Percentiles rank a stretch among this genome's conserved stretches.
Conservation (phyloP, 768 basidiomycete genomes). For the Boletus rubropictus region DNA sequence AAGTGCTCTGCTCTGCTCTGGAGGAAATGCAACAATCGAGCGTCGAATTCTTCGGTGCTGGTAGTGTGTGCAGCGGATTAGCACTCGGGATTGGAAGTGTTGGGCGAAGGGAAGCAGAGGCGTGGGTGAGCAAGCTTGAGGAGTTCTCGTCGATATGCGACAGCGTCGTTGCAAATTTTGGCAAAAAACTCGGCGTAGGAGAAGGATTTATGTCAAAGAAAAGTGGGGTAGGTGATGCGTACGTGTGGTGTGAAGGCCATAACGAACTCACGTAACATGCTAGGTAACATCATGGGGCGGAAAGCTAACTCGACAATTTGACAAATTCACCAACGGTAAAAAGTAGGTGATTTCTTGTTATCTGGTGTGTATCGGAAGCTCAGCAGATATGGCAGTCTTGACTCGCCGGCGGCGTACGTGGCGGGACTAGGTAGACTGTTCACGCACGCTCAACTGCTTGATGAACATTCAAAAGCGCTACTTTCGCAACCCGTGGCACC, state of each 20-base stretch:
- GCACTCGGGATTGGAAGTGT: slow-evolving; percentile 72
- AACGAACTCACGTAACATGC: slow-evolving; percentile 8
- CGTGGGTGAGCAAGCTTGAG: slow-evolving; percentile 72
- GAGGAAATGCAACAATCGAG: slow-evolving; percentile 73
- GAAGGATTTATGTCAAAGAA: slow-evolving; percentile 85
- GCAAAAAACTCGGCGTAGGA: slow-evolving; percentile 83
- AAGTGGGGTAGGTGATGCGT: slow-evolving; percentile 44
- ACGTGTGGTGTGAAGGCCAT: not conserved
- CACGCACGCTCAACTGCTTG: slow-evolving; percentile 68
- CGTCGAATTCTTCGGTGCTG: slow-evolving; percentile 69
- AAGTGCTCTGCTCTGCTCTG: slow-evolving; percentile 69
- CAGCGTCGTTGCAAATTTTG: slow-evolving; percentile 72
- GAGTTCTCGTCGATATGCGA: slow-evolving; percentile 78
- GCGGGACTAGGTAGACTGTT: slow-evolving; percentile 72
- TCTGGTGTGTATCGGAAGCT: slow-evolving; percentile 11
- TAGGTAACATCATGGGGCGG: slow-evolving; percentile 64
- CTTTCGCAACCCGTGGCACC: slow-evolving; percentile 60
- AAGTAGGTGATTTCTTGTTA: slow-evolving; percentile 48
- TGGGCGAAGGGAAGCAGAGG: slow-evolving; percentile 71
- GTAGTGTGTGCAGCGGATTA: slow-evolving; percentile 70
- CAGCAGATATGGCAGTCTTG: slow-evolving; percentile 48
- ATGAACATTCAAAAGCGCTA: slow-evolving; percentile 79
- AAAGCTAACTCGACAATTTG: slow-evolving; percentile 67
- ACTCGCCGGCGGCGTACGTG: slow-evolving; percentile 83
- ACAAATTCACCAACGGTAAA: slow-evolving; percentile 85